Conservation (phyloP, 345 rosid species). For the Murraya paniculata region DNA sequence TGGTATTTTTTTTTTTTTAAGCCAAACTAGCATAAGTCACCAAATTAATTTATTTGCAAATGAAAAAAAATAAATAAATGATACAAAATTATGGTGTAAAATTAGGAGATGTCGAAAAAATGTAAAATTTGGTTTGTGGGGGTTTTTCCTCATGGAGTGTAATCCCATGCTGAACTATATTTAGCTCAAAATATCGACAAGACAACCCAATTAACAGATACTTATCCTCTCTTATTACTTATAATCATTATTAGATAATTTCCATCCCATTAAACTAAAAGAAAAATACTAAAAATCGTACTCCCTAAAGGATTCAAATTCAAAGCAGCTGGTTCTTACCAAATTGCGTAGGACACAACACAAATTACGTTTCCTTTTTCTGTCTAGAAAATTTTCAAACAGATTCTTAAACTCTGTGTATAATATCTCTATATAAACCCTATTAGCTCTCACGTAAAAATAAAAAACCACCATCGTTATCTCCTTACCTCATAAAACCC, state of each 20-base stretch:
- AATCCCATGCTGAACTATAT: neutral
- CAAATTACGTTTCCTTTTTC: neutral
- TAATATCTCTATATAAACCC: neutral
- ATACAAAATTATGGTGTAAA: neutral
- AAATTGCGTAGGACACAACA: neutral
- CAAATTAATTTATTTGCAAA: too few species aligned
- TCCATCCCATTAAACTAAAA: neutral
- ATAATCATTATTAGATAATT: neutral
- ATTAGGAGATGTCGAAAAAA: too few species aligned
- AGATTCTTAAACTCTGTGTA: neutral
- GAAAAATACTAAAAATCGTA: neutral
- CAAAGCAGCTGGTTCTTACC: neutral
- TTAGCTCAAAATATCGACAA: too few species aligned
- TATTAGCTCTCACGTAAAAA: neutral
- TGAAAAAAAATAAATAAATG: neutral
- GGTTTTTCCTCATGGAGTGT: neutral
- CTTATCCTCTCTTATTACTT: neutral
- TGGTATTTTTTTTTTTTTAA: too few species aligned
- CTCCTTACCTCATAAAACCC: neutral
- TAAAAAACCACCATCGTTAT: neutral
- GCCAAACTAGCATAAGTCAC: too few species aligned
- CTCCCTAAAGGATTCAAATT: neutral
- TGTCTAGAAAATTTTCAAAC: neutral
- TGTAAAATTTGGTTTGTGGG: neutral
- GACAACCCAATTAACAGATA: neutral